Evolutionary conservation across 805 yeast species (phyloP).

Genomic region (Isabelozyma pseudorhagii): DNA sequence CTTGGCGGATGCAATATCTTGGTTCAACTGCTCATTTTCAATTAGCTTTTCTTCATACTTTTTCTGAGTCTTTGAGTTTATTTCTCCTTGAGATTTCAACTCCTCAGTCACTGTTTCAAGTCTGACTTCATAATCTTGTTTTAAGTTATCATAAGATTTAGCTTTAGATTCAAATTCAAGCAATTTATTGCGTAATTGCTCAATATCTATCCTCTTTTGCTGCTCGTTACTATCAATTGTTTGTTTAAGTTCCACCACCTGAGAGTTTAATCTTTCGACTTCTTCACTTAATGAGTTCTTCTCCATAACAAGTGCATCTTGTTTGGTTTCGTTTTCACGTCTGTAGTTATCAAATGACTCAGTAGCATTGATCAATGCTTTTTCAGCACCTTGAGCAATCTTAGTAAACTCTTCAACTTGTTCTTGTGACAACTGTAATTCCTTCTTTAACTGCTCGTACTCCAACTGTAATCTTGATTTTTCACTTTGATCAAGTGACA

Average conservation of each 20-base stretch:
- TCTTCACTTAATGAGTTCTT: constrained; percentile 18
- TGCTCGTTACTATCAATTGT: constrained; percentile 16
- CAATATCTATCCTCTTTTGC: constrained; percentile 19
- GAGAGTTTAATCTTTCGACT: constrained; percentile 14
- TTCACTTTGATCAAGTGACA: neutral
- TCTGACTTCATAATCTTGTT: constrained; percentile 28
- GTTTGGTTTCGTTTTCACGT: constrained; percentile 18
- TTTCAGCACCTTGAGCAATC: constrained; percentile 67
- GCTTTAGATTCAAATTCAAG: constrained; percentile 26
- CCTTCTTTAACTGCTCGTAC: constrained; percentile 47
- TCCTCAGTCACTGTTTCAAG: constrained; percentile 25
- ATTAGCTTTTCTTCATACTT: constrained; percentile 56
- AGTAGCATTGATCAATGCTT: constrained; percentile 54
- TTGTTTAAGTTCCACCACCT: constrained; percentile 18
- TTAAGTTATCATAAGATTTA: constrained; percentile 29
- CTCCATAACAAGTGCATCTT: constrained; percentile 18
- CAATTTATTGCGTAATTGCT: constrained; percentile 21
- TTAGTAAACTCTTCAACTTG: constrained; percentile 58
- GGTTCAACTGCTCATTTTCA: constrained; percentile 51
- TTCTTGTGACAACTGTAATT: constrained; percentile 55
- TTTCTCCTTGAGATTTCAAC: constrained; percentile 38
- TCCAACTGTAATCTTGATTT: constrained; percentile 20
- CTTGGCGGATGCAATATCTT: constrained; percentile 19
- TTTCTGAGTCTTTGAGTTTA: constrained; percentile 48
- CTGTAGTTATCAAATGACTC: constrained; percentile 47